phyloP scores from a whole-genome alignment of 1,284 basidiomycete species.

The Xerocomus amazonicus region DNA sequence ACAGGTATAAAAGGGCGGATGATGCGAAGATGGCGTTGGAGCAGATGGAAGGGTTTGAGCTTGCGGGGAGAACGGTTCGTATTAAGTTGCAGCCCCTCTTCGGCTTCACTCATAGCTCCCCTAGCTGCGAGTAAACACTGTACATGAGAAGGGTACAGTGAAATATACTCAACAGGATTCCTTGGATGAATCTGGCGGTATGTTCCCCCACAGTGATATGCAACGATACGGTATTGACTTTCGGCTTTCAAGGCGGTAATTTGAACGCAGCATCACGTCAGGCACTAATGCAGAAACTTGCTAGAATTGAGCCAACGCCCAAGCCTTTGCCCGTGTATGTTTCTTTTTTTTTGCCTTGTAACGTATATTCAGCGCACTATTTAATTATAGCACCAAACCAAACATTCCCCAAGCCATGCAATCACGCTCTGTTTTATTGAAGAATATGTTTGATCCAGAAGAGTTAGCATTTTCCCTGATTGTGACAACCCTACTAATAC shows the following conservation, averaged over 20 bases:
- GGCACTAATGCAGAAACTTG: conserved; percentile 99
- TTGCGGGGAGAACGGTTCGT: conserved; percentile 87
- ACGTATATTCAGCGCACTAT: conserved; percentile 11
- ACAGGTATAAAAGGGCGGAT: conserved; percentile 81
- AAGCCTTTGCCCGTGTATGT: conserved; percentile 60
- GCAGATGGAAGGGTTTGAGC: conserved; percentile 97
- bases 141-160: conserved; percentile 81
- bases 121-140: conserved; percentile 85
- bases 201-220: background rate
- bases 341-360: conserved; percentile 1
- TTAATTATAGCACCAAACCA: conserved; percentile 49
- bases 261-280: conserved; percentile 94
- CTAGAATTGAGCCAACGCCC: conserved; percentile 75
- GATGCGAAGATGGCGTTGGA: conserved; percentile 96
- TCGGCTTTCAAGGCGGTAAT: conserved; percentile 65
- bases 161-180: conserved; percentile 74
- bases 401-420: conserved; percentile 77
- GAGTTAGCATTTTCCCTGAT: conserved; percentile 54
- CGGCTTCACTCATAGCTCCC: conserved; percentile 7
- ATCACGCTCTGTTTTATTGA: conserved; percentile 81
- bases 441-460: conserved; percentile 97
- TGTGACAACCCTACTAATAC: conserved; percentile 5
- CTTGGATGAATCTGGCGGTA: conserved; percentile 81
- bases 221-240: conserved; percentile 9
- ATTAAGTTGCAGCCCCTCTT: conserved; percentile 1